Evolutionary conservation across 352 stramenopile genomes (phyloP).

Genomic region (Discostella stelligera): DNA sequence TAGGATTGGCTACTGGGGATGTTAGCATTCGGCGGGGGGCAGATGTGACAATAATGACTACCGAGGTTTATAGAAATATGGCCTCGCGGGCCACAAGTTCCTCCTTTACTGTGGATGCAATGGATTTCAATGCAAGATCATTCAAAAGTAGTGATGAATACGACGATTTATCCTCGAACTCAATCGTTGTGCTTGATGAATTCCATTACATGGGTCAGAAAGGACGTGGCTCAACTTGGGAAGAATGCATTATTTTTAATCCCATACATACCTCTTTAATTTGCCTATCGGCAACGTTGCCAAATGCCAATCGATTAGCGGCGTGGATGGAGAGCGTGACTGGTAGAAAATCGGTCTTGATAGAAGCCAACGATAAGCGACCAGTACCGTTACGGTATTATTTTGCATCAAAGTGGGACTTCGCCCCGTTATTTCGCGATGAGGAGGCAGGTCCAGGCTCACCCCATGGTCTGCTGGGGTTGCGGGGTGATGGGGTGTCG

Average conservation of each 20-base stretch:
- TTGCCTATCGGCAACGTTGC: slow-evolving; percentile 82
- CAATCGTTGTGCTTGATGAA: slow-evolving; percentile 86
- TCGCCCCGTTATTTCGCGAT: slow-evolving; percentile 82
- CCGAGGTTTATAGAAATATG: slow-evolving; percentile 86
- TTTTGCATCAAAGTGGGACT: slow-evolving; percentile 71
- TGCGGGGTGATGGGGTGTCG: slow-evolving; percentile 60
- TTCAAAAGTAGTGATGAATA: slow-evolving; percentile 20
- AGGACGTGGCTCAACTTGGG: slow-evolving; percentile 84
- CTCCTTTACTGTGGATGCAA: slow-evolving; percentile 85
- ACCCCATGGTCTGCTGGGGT: slow-evolving; percentile 68
- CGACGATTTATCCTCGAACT: slow-evolving; percentile 52
- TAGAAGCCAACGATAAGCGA: slow-evolving; percentile 61
- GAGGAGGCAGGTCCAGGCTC: slow-evolving; percentile 79
- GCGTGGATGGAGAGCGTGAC: slow-evolving; percentile 84
- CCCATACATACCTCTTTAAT: slow-evolving; percentile 80
- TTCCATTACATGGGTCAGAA: slow-evolving; percentile 88
- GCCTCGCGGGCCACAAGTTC: slow-evolving; percentile 65
- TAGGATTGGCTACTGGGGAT: slow-evolving; percentile 85
- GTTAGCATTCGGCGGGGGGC: slow-evolving; percentile 82
- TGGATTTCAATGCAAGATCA: slow-evolving; percentile 78
- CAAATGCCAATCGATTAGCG: slow-evolving; percentile 79
- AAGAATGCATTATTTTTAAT: slow-evolving; percentile 85
- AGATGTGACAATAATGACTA: slow-evolving; percentile 85
- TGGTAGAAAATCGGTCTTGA: slow-evolving; percentile 77
- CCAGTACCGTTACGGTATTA: slow-evolving; percentile 85